Evolutionary conservation across 208 protist genomes (phyloP), one percentile per base, ranked within the genome.

Genomic region (Endotrypanum monterogeii): DNA sequence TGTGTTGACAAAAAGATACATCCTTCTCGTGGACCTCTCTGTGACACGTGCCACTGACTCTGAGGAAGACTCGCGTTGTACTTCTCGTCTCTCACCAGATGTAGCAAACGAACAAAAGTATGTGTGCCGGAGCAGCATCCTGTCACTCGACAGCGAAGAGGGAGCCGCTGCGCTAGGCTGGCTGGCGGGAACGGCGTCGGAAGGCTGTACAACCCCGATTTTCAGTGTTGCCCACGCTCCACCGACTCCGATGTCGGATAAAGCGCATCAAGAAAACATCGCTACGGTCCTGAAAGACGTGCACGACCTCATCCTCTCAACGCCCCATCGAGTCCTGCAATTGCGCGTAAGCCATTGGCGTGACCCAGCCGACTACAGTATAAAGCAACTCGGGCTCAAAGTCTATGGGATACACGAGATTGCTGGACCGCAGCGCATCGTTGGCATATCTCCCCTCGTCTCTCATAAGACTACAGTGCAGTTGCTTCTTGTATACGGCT

Each of bases 401-500:
- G 74, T 79, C 12, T 9, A 65, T 11, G 74, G 74, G 23, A 79
- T 41, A 9, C 63, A 60, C 61, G 51, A 18, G 30, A 30, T 79
- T 0, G 4, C 28, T 2, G 8, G 41, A n/a, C n/a, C 61, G 6
- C 25, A 74, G 39, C 37, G 52, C 37, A 50, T 70, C 11, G 52
- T 74, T 32, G 74, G 74, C 11, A 9, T 73, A 25, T 41, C 28
- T 23, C 23, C 60, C 1, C 4, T 70, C 0, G 25, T 50, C 16
- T 37, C 18, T 9, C 48, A 7, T 3, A 28, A 12, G 35, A 11
- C 23, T 25, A 12, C 55, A 20, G n/a, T 32, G 12, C 50, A 51
- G n/a, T 48, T 79, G 23, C 74, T 79, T 18, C 48, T 74, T n/a
- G 37, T 79, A 25, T 32, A 28, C 50, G 74, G 74, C 18, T 25